A percentile compares a stretch with the other conserved stretches of the same genome.
Evolutionary conservation across 1,284 basidiomycete genomes (phyloP).

Genomic region (Hemileia vastatrix): DNA sequence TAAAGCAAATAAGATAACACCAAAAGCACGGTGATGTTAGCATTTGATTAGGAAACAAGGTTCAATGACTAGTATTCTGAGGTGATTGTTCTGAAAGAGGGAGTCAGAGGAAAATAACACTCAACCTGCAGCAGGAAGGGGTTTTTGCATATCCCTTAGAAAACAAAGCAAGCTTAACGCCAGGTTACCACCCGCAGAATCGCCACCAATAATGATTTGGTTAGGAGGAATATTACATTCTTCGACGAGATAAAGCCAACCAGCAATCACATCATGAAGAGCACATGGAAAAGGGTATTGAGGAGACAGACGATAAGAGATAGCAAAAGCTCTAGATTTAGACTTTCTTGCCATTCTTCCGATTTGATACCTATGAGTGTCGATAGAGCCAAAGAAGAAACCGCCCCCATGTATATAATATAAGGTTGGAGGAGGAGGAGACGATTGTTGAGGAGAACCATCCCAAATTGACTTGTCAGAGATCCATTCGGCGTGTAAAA

Average conservation of each 20-base stretch:
- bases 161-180: conserved; percentile 22
- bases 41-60: too few species aligned
- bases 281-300: conserved; percentile 41
- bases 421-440: too few species aligned
- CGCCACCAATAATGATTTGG: background rate
- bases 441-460: too few species aligned
- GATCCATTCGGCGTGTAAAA: too few species aligned
- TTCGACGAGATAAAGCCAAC: conserved; percentile 35
- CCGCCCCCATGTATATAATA: too few species aligned
- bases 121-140: conserved; percentile 41
- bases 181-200: background rate
- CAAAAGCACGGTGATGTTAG: too few species aligned
- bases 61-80: too few species aligned
- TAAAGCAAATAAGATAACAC: too few species aligned
- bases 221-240: background rate
- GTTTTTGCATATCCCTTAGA: conserved; percentile 40
- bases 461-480: too few species aligned
- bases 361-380: conserved; percentile 46
- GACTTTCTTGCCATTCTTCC: conserved; percentile 46
- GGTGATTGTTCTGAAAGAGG: conserved; percentile 19
- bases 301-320: conserved; percentile 31
- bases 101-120: conserved; percentile 33
- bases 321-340: conserved; percentile 45
- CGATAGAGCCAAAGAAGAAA: conserved; percentile 40
- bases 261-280: conserved; percentile 45